Conservation (phyloP, 2,329 filamentous ascomycete species). For the Chaetomium sp. region DNA sequence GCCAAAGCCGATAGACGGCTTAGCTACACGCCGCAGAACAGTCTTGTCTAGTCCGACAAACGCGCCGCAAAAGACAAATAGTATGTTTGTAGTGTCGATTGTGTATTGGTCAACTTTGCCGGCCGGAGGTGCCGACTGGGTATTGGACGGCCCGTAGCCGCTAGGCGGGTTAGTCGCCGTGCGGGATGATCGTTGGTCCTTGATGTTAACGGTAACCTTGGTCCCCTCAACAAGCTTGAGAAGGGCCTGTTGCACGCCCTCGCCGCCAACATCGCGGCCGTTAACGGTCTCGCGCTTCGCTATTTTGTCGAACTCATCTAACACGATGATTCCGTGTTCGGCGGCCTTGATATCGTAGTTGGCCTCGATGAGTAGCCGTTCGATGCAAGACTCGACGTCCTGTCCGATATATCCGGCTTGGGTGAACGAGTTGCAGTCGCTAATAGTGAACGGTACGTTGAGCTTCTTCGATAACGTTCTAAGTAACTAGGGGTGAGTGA, state of each 20-base stretch:
- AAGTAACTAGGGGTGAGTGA: neutral
- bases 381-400: slow-evolving; percentile 93
- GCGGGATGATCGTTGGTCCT: slow-evolving; percentile 60
- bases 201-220: slow-evolving; percentile 85
- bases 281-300: slow-evolving; percentile 81
- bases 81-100: slow-evolving; percentile 89
- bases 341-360: slow-evolving; percentile 81
- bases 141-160: slow-evolving; percentile 43
- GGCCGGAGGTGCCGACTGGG: slow-evolving; percentile 40
- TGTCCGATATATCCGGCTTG: slow-evolving; percentile 97
- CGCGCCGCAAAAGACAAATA: slow-evolving; percentile 94
- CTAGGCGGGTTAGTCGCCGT: slow-evolving; percentile 46
- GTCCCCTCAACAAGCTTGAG: slow-evolving; percentile 95
- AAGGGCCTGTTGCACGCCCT: slow-evolving; percentile 92
- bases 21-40: slow-evolving; percentile 79
- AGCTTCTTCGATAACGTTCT: slow-evolving; percentile 87
- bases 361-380: slow-evolving; percentile 79
- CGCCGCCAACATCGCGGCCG: slow-evolving; percentile 89
- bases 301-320: slow-evolving; percentile 98
- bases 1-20: slow-evolving; percentile 82
- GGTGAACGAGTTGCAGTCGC: slow-evolving; percentile 91
- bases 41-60: slow-evolving; percentile 89
- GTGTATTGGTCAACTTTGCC: slow-evolving; percentile 59
- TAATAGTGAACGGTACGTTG: slow-evolving; percentile 93
- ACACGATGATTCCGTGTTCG: slow-evolving; percentile 87